phyloP scores from a whole-genome alignment of 2,329 filamentous ascomycete genomes.

The Botrytis medusae region DNA sequence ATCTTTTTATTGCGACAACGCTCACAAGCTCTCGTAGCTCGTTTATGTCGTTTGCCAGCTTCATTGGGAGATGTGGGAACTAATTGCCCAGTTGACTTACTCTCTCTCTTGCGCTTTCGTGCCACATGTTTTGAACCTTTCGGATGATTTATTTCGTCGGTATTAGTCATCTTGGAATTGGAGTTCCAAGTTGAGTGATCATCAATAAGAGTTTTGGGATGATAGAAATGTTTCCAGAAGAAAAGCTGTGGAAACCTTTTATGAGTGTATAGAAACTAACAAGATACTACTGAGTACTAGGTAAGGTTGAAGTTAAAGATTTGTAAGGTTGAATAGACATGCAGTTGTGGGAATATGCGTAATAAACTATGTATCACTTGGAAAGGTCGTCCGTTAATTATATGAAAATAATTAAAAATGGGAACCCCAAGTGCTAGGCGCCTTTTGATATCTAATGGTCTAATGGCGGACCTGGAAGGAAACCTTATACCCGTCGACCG shows the following conservation, averaged over 20 bases:
- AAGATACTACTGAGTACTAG: neutral
- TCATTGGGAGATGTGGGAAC: constrained; percentile 1
- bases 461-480: constrained; percentile 1
- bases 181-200: neutral
- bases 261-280: neutral
- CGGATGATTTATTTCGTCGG: neutral
- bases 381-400: constrained; percentile 3
- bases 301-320: neutral
- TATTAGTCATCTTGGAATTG: neutral
- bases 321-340: neutral
- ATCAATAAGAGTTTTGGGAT: neutral
- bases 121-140: neutral
- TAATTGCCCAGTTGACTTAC: neutral
- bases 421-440: neutral
- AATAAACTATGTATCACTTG: neutral
- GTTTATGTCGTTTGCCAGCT: constrained; percentile 2
- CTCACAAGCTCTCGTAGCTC: constrained; percentile 16
- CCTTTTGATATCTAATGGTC: neutral
- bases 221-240: neutral
- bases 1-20: constrained; percentile 19
- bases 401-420: constrained; percentile 11
- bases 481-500: constrained; percentile 1
- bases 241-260: neutral
- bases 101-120: constrained; percentile 15
- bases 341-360: neutral